Base-by-base conservation (phyloP, 371 early-diverging fungal species). In the Dichotomocladium elegans region DNA sequence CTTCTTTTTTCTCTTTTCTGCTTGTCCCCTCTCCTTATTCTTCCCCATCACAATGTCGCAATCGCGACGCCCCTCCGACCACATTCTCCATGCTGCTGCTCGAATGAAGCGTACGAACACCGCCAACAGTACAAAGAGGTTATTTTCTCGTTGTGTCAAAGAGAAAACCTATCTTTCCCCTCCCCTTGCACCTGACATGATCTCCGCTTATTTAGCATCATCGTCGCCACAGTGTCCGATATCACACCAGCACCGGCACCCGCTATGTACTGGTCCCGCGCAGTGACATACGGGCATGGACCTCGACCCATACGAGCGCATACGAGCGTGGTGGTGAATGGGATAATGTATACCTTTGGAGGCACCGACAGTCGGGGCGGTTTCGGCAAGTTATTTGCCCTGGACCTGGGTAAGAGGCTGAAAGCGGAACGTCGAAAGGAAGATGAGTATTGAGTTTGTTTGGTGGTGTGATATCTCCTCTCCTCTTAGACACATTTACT, bases 231-330 rank as follows among this genome's bases (percentile, higher is more conserved):
- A 10, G 19, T n/a, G 25, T 31, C 53, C 26, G 43, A 28, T 14
- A 52, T 47, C 0, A 25, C 29, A 24, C 49, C 41, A 9, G 87
- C 83, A 26, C 89, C 91, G 4, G 80, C 87, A 3, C 86, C 94
- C 4, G 86, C 89, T 2, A 93, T 93, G 92, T 90, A 92, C 66
- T 93, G 94, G 94, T 78, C 85, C 19, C 63, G 74, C 43, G 75
- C 80, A 37, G 69, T 57, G 12, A 71, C 82, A 4, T 74, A 78
- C 61, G 93, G 93, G 11, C 69, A 68, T 37, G 74, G 74, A 7
- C 89, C 89, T 22, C 77, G 81, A 27, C 72, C 82, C 14, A 53
- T 91, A 47, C 76, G 94, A 50, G 92, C 91, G 11, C 94, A 94
- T 60, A 81, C 89, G 0, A 80, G 86, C 55, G 90, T 80, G 7